Percentiles rank a stretch among this genome's conserved stretches.
Conservation (phyloP, 352 stramenopile species). For the Pythium periplocum region DNA sequence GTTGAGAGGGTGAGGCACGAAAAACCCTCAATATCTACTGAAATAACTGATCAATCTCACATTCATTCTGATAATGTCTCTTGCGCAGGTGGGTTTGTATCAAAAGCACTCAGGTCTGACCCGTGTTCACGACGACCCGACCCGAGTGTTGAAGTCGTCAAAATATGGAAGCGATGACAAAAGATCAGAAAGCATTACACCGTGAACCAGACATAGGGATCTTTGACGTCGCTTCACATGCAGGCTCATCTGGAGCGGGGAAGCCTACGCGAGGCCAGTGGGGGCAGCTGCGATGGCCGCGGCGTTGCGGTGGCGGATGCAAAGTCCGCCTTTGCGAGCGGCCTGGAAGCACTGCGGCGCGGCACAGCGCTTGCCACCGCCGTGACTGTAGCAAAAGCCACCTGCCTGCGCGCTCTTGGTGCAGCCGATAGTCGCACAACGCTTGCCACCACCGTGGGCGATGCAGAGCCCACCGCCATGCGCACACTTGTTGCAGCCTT, state of each 20-base stretch:
- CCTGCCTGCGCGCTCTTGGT: slow-evolving; percentile 69
- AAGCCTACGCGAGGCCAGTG: too few species aligned
- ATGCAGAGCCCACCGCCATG: slow-evolving; percentile 78
- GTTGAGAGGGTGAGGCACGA: too few species aligned
- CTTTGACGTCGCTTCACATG: too few species aligned
- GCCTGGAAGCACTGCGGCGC: slow-evolving; percentile 72
- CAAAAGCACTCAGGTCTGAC: too few species aligned
- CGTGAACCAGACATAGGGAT: too few species aligned
- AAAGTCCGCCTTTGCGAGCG: slow-evolving; percentile 69
- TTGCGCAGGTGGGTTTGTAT: too few species aligned
- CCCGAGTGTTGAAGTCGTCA: too few species aligned
- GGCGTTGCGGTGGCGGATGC: slow-evolving; percentile 66
- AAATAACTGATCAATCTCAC: slow-evolving; percentile 1
- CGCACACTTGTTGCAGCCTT: slow-evolving; percentile 62
- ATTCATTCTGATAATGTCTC: slow-evolving; percentile 8
- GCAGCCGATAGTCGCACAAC: slow-evolving; percentile 47
- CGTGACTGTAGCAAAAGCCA: slow-evolving; percentile 78
- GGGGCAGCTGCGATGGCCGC: too few species aligned
- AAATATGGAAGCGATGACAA: background rate
- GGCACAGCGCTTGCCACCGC: slow-evolving; percentile 66
- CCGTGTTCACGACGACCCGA: background rate
- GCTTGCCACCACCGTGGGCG: slow-evolving; percentile 64
- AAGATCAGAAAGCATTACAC: background rate
- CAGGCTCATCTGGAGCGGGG: too few species aligned
- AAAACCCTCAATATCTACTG: slow-evolving; percentile 7